Base-by-base conservation (phyloP, 1,284 basidiomycete genomes). In the Fereydounia khargensis region DNA sequence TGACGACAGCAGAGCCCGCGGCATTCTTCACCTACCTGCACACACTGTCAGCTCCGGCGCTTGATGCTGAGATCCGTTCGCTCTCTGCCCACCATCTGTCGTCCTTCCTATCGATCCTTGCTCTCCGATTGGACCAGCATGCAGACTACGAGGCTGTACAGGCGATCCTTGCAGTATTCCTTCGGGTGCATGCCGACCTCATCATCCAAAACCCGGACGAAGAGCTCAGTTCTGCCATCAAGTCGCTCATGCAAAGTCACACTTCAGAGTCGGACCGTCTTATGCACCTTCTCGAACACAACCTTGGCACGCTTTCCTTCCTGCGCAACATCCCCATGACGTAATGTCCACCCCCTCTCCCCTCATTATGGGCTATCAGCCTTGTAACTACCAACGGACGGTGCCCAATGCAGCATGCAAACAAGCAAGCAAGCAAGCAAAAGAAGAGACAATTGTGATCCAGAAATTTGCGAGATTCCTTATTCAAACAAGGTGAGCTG, bases 71-170 rank as follows among this genome's bases (percentile, higher is more conserved):
- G 74, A 80, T 98, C 14, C 89, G 90, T 10, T 86, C 87, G 1
- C 66, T 81, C 31, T 79, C 83, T n/a, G 77, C 87, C 21, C 80
- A 85, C 37, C 81, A 83, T 44, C 80, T 92, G 17, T 78, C 78
- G 1, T 77, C 81, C 5, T 95, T 97, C 78, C 77, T 95, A 28
- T 78, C 81, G 44, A 87, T 89, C 0, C 80, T 98, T 16, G 82
- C 81, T 3, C 81, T 80, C 42, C 84, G 94, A 3, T 80, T 98
- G 19, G 77, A 77, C 32, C 87, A 86, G 14, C 88, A 86, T 65
- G 83, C 84, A 39, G 94, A 99, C 77, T 98, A 94, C 70, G 94
- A 99, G 77, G 91, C 90, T 8, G 88, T 96, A 2, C 91, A 98
- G 77, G 85, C 91, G 0, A 81, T 94, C 73, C 82, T 92, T 61